phyloP scores from a whole-genome alignment of 2,329 filamentous ascomycete species.

The Fusarium sp. region DNA sequence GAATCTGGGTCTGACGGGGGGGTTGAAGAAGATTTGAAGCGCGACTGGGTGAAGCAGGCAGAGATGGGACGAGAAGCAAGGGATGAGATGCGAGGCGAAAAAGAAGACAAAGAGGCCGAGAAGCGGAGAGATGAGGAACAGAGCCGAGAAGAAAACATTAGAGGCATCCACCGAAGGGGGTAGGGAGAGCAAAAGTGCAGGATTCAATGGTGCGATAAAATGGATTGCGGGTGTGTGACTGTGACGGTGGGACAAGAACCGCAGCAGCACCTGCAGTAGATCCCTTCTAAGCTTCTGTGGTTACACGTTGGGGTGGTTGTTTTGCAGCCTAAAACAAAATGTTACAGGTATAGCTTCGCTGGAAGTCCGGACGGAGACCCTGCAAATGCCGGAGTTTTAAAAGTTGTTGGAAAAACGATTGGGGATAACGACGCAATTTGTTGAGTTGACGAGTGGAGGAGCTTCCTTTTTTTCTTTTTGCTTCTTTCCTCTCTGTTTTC shows the following conservation, averaged over 20 bases:
- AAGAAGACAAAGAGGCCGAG: slow-evolving; percentile 21
- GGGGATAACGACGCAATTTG: slow-evolving; percentile 29
- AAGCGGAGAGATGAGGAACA: slow-evolving; percentile 32
- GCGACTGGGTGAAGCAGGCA: slow-evolving; percentile 21
- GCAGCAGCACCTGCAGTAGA: slow-evolving; percentile 30
- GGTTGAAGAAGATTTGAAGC: slow-evolving; percentile 19
- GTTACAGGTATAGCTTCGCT: background rate
- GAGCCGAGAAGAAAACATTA: slow-evolving; percentile 46
- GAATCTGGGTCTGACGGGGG: slow-evolving; percentile 11
- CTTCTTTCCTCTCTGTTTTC: background rate
- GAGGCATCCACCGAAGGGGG: slow-evolving; percentile 30
- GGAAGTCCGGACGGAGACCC: slow-evolving; percentile 23
- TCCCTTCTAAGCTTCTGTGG: background rate
- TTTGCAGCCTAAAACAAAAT: background rate
- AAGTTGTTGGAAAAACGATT: slow-evolving; percentile 8
- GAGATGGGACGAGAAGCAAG: slow-evolving; percentile 8
- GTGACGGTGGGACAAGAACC: slow-evolving; percentile 14
- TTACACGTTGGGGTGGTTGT: slow-evolving; percentile 18
- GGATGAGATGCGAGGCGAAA: slow-evolving; percentile 13
- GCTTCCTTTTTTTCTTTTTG: background rate
- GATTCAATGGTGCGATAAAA: slow-evolving; percentile 30
- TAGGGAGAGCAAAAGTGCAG: background rate
- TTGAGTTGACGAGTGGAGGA: slow-evolving; percentile 25
- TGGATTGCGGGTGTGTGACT: slow-evolving; percentile 17
- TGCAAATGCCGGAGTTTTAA: slow-evolving; percentile 22